phyloP scores from a whole-genome alignment of 352 stramenopile genomes.

The Phytopythium boreale region DNA sequence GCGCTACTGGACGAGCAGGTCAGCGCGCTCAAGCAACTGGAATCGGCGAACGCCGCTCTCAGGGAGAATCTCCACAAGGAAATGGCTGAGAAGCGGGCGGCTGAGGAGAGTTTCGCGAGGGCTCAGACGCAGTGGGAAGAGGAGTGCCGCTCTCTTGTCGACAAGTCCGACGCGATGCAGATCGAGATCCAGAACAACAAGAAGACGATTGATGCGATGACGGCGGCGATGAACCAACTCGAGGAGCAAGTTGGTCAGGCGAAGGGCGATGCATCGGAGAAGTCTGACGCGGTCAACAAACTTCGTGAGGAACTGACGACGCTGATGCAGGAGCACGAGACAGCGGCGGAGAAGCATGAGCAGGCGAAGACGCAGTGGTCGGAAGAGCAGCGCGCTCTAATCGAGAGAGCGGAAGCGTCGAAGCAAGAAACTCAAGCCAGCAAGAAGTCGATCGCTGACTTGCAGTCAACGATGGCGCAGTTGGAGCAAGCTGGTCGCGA shows the following conservation, averaged over 20 bases:
- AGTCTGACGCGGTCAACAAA: neutral
- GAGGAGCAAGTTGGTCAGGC: neutral
- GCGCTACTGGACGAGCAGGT: neutral
- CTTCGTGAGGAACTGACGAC: neutral
- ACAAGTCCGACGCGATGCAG: conserved; percentile 5
- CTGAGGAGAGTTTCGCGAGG: conserved; percentile 17
- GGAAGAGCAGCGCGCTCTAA: neutral
- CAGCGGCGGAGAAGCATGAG: neutral
- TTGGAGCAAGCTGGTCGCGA: neutral
- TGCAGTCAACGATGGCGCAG: neutral
- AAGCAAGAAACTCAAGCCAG: neutral
- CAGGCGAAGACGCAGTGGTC: neutral
- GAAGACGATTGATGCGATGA: neutral
- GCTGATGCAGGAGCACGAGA: neutral
- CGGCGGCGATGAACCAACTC: neutral
- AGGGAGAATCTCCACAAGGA: conserved; percentile 21
- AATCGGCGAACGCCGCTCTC: neutral
- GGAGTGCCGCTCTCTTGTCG: conserved; percentile 17
- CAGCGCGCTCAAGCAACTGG: neutral
- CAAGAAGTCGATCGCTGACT: neutral
- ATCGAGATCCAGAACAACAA: neutral
- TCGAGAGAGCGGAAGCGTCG: neutral
- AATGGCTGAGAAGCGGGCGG: conserved; percentile 23
- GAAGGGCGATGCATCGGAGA: neutral
- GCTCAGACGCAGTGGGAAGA: conserved; percentile 15